Evolutionary conservation across 495 filamentous ascomycete species (phyloP).

Genomic region (Sphaerosporella brunnea): DNA sequence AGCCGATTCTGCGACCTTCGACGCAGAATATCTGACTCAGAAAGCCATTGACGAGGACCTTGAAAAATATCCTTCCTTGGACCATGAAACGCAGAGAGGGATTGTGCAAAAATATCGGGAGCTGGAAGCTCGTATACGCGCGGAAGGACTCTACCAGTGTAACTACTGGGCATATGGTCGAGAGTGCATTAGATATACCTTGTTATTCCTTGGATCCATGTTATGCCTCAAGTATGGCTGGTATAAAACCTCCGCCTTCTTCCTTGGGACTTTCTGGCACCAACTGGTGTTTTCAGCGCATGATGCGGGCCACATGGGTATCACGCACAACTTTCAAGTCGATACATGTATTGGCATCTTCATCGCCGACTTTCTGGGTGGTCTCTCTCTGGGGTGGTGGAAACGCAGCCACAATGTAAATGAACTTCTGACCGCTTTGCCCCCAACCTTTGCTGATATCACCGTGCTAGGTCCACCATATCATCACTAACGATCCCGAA

Average conservation of each 20-base stretch:
- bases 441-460: conserved; percentile 4
- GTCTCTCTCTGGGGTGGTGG: conserved; percentile 92
- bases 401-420: conserved; percentile 72
- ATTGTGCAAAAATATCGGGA: conserved; percentile 68
- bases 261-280: conserved; percentile 79
- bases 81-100: conserved; percentile 51
- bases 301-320: conserved; percentile 94
- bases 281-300: conserved; percentile 90
- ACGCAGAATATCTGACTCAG: conserved; percentile 56
- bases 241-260: conserved; percentile 59
- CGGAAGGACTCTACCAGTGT: conserved; percentile 66
- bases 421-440: not conserved
- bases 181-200: conserved; percentile 54
- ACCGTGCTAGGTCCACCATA: conserved; percentile 55
- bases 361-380: conserved; percentile 78
- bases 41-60: conserved; percentile 60
- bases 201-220: conserved; percentile 44
- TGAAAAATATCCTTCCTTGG: conserved; percentile 65
- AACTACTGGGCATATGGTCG: conserved; percentile 66
- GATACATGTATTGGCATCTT: conserved; percentile 79
- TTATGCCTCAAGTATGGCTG: conserved; percentile 51
- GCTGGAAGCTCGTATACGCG: conserved; percentile 50
- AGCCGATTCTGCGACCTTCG: conserved; percentile 36
- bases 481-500: conserved; percentile 90
- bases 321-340: conserved; percentile 69